Evolutionary conservation across 1,139 yeast species (phyloP).

Genomic region (Nakaseomyces bracarensis): DNA sequence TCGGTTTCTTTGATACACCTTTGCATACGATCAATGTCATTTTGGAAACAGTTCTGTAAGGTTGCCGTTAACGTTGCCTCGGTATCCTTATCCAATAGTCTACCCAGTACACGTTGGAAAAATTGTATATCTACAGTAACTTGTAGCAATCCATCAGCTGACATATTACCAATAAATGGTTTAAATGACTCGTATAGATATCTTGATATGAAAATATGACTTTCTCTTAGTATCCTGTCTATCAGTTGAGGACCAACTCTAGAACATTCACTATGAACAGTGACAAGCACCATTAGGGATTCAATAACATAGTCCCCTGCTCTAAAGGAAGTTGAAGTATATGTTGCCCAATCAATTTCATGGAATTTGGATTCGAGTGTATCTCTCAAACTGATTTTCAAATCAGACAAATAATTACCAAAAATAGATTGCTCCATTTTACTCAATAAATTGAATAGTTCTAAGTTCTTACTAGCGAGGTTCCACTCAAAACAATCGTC

Average conservation of each 20-base stretch:
- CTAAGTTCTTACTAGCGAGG: constrained; percentile 35
- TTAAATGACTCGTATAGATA: constrained; percentile 40
- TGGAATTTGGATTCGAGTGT: constrained; percentile 42
- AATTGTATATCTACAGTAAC: constrained; percentile 35
- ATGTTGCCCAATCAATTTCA: constrained; percentile 40
- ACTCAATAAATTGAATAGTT: constrained; percentile 39
- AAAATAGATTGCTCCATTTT: constrained; percentile 46
- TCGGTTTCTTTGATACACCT: constrained; percentile 28
- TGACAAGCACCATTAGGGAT: constrained; percentile 43
- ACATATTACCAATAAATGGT: constrained; percentile 30
- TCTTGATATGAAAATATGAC: constrained; percentile 40
- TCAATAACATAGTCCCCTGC: constrained; percentile 45
- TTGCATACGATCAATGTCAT: constrained; percentile 25
- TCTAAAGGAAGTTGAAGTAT: constrained; percentile 34
- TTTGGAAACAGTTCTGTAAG: constrained; percentile 31
- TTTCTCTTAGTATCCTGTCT: constrained; percentile 37
- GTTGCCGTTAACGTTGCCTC: constrained; percentile 28
- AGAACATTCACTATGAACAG: constrained; percentile 45
- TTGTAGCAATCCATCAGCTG: constrained; percentile 34
- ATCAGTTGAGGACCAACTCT: constrained; percentile 42
- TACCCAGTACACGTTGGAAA: constrained; percentile 30
- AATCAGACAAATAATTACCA: constrained; percentile 43
- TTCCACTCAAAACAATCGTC: constrained; percentile 42
- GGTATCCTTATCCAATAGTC: constrained; percentile 28
- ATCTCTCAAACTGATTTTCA: constrained; percentile 42